phyloP scores from a whole-genome alignment of 768 basidiomycete genomes.

The Lenzites betulinus region DNA sequence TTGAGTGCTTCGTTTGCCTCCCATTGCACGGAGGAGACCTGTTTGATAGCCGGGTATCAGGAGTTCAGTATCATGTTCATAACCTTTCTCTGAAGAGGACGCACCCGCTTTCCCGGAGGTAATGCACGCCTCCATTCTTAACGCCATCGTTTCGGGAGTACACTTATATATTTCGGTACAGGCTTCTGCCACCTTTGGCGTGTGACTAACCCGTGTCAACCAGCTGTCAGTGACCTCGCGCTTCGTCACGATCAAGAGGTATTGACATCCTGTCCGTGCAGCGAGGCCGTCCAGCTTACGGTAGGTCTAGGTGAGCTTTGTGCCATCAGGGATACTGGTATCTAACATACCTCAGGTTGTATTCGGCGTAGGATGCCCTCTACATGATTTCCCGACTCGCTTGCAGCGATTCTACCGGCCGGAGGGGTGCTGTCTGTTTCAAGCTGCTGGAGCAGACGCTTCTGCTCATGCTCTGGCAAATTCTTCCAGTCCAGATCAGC shows the following conservation, averaged over 20 bases:
- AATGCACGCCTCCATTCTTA: background rate
- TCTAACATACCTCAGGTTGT: background rate
- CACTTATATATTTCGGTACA: background rate
- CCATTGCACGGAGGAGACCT: background rate
- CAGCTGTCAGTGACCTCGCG: slow-evolving; percentile 1
- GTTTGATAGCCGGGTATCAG: background rate
- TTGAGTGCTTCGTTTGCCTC: background rate
- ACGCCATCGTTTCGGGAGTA: slow-evolving; percentile 2
- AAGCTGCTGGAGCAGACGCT: background rate
- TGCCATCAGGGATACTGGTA: background rate
- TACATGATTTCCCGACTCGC: background rate
- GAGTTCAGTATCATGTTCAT: background rate
- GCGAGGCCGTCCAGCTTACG: background rate
- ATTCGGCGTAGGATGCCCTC: background rate
- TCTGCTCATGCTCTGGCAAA: background rate
- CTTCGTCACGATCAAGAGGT: background rate
- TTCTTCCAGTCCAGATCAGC: background rate
- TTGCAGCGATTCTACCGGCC: background rate
- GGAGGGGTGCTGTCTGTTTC: background rate
- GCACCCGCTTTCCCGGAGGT: background rate
- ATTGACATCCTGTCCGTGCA: background rate
- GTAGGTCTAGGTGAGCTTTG: background rate
- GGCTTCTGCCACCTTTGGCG: background rate
- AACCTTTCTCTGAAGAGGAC: background rate
- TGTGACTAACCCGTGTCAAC: background rate